phyloP scores from a whole-genome alignment of 495 filamentous ascomycete genomes.

The Podospora conica region DNA sequence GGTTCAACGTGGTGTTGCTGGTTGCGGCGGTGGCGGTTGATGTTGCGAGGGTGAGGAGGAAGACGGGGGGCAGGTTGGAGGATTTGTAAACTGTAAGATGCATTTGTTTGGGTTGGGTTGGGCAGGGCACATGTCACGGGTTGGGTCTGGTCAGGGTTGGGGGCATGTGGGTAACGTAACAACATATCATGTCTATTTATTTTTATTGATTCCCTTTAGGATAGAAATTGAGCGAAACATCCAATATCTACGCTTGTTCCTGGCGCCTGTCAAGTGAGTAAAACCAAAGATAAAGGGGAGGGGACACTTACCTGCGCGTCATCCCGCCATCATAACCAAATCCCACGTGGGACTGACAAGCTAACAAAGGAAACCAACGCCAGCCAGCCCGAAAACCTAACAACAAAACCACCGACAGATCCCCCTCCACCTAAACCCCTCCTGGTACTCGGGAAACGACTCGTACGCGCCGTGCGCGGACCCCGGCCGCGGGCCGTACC shows the following conservation, averaged over 20 bases:
- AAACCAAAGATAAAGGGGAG: background rate
- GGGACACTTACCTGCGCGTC: background rate
- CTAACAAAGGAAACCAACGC: background rate
- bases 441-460: background rate
- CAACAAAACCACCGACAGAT: background rate
- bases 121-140: background rate
- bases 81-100: background rate
- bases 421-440: background rate
- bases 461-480: background rate
- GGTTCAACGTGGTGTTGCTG: slow-evolving; percentile 71
- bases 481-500: background rate
- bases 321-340: background rate
- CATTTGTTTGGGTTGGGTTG: background rate
- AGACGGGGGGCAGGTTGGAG: background rate
- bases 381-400: background rate
- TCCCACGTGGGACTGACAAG: background rate
- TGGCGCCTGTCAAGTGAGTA: background rate
- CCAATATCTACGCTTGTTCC: background rate
- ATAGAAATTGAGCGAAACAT: background rate
- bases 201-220: background rate
- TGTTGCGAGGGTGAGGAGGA: slow-evolving; percentile 10
- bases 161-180: background rate
- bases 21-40: slow-evolving; percentile 48
- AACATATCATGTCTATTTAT: background rate
- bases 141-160: background rate